Conservation (phyloP, 352 stramenopile genomes). For the Globisporangium megalacanthum region DNA sequence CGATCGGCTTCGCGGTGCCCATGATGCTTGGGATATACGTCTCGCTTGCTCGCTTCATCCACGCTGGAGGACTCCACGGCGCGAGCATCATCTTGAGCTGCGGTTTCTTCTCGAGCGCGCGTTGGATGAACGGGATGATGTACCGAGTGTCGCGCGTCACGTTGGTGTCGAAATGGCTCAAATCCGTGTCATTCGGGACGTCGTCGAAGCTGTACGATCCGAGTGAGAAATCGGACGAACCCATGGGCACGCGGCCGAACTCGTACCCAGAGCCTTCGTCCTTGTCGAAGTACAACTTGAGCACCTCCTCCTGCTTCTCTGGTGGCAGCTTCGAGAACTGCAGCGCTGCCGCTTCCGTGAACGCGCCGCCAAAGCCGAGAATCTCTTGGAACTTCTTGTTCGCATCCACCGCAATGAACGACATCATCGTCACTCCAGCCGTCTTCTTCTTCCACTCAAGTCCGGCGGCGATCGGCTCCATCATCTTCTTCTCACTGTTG, state of each 20-base stretch:
- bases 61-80: conserved; percentile 86
- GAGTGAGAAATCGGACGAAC: conserved; percentile 86
- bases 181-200: conserved; percentile 51
- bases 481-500: conserved; percentile 56
- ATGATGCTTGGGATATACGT: conserved; percentile 63
- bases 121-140: conserved; percentile 84
- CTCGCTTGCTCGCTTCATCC: conserved; percentile 62
- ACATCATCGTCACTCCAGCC: conserved; percentile 9
- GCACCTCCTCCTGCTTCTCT: conserved; percentile 75
- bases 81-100: conserved; percentile 82
- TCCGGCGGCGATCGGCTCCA: conserved; percentile 32
- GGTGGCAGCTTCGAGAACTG: conserved; percentile 80
- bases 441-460: conserved; percentile 38
- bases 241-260: conserved; percentile 90
- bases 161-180: conserved; percentile 75
- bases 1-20: conserved; percentile 43
- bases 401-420: conserved; percentile 49
- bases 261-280: conserved; percentile 75
- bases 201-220: conserved; percentile 88
- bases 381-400: conserved; percentile 66
- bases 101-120: conserved; percentile 54
- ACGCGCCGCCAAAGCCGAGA: conserved; percentile 89
- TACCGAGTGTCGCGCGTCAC: conserved; percentile 69
- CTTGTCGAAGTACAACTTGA: conserved; percentile 87
- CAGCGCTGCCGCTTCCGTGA: conserved; percentile 88